Evolutionary conservation across 2,329 filamentous ascomycete species (phyloP).

Genomic region (Trichoderma sp.): DNA sequence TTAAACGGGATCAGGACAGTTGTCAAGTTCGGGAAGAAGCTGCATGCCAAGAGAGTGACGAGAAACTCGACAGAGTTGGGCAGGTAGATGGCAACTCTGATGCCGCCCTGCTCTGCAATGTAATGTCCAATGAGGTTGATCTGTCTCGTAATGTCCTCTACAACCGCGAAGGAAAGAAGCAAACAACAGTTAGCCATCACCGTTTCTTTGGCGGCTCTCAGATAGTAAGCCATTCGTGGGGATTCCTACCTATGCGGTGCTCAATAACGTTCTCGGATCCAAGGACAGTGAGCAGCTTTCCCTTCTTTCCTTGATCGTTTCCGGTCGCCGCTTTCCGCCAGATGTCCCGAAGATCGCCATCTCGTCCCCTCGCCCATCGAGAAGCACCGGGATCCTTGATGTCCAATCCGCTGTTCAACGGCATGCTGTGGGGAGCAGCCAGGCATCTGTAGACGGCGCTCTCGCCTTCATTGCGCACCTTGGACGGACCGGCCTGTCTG

Average conservation of each 20-base stretch:
- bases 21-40: constrained; percentile 78
- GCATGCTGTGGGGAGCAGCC: constrained; percentile 80
- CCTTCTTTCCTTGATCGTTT: constrained; percentile 63
- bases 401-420: constrained; percentile 71
- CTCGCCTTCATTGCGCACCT: constrained; percentile 78
- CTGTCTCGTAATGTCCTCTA: constrained; percentile 72
- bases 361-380: constrained; percentile 77
- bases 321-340: constrained; percentile 72
- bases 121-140: constrained; percentile 84
- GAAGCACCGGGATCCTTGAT: constrained; percentile 77
- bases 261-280: constrained; percentile 73
- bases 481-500: constrained; percentile 73
- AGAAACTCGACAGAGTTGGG: constrained; percentile 92
- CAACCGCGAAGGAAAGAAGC: background rate
- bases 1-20: constrained; percentile 84
- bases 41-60: constrained; percentile 76
- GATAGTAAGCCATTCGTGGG: background rate
- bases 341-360: constrained; percentile 87
- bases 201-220: background rate
- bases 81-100: constrained; percentile 82
- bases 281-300: constrained; percentile 73
- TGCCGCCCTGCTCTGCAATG: constrained; percentile 66
- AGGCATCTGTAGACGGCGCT: constrained; percentile 83
- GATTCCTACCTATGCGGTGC: constrained; percentile 56
- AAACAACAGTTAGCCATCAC: constrained; percentile 12